Evolutionary conservation across 2,329 filamentous ascomycete species (phyloP), one percentile per base, ranked within the genome.

Genomic region (Rasamsonia emersonii): DNA sequence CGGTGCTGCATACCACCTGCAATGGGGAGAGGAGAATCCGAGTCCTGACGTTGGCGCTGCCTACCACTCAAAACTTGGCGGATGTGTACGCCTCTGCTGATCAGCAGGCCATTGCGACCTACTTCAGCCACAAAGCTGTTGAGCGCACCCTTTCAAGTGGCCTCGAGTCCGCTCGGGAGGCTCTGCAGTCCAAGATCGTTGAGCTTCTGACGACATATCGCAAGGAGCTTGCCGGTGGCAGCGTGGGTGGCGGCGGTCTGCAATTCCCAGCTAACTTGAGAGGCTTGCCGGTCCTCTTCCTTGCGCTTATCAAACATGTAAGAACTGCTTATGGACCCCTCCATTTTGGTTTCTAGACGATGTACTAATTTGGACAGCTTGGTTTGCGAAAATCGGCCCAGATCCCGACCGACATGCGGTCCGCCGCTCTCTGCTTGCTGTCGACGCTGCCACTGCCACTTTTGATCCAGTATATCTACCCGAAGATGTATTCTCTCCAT

Each of bases 71-170:
- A 42, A 89, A 78, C 51, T 64, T 98, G 38, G 84, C 86, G 3
- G 88, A 94, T 52, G 70, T 96, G 11, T 98, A 95, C 57, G 86
- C 91, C 6, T 93, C 86, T 4, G 91, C 91, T 0, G 91, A 98
- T 53, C 89, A 95, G 59, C 81, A 82, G 49, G 91, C 91, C 9
- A 86, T 98, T 46, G 82, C 88, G 3, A 83, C 84, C 9, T 96
- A 89, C 67, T 96, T 89, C 68, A 89, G 82, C 47, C 91, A 98
- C 72, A 96, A 96, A 68, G 91, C 91, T 10, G 91, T 96, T 3
- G 91, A 98, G 66, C 75, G 86, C 47, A 79, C 83, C 8, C 68
- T 98, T 23, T 81, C 84, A 47, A 85, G 77, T 48, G 88, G 89
- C 23, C 68, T 98, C 31, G 91, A 98, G 47, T 81, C 86, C 28